A percentile compares a stretch with the other conserved stretches of the same genome.
Evolutionary conservation across 257 asterid genomes (phyloP).

Genomic region (Eucommia ulmoides): DNA sequence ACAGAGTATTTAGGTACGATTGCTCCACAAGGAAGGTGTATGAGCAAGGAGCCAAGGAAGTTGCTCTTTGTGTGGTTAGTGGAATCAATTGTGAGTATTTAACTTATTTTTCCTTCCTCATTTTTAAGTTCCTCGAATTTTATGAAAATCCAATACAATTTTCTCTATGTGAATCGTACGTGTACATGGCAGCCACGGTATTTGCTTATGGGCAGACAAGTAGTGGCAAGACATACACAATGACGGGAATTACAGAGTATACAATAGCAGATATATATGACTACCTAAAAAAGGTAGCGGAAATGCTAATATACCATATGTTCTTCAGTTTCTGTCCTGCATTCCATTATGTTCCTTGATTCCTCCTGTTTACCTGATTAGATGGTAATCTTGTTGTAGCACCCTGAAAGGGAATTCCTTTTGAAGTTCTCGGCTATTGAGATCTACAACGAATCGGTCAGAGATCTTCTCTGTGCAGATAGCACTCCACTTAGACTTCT

Average conservation of each 20-base stretch:
- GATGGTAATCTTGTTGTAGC: constrained; percentile 33
- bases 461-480: constrained; percentile 78
- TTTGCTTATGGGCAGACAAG: constrained; percentile 97
- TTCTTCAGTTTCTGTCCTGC: constrained; percentile 3
- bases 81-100: constrained; percentile 80
- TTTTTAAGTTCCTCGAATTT: too few relatives aligned
- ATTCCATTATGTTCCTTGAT: not conserved
- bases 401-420: constrained; percentile 55
- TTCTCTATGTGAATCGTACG: constrained; percentile 6
- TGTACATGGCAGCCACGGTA: constrained; percentile 56
- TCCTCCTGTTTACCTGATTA: constrained; percentile 4
- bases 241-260: constrained; percentile 85
- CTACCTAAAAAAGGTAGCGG: constrained; percentile 56
- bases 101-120: not conserved
- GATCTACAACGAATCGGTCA: constrained; percentile 84
- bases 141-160: not conserved
- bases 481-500: constrained; percentile 67
- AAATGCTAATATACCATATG: not conserved
- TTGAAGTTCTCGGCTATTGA: constrained; percentile 91
- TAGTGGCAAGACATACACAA: constrained; percentile 94
- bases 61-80: constrained; percentile 71
- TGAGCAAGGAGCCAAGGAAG: constrained; percentile 81
- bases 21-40: constrained; percentile 81
- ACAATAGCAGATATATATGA: constrained; percentile 77
- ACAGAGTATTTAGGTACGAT: constrained; percentile 64